phyloP scores from a whole-genome alignment of 129 eudicot genomes.

The Lactuca sativa region DNA sequence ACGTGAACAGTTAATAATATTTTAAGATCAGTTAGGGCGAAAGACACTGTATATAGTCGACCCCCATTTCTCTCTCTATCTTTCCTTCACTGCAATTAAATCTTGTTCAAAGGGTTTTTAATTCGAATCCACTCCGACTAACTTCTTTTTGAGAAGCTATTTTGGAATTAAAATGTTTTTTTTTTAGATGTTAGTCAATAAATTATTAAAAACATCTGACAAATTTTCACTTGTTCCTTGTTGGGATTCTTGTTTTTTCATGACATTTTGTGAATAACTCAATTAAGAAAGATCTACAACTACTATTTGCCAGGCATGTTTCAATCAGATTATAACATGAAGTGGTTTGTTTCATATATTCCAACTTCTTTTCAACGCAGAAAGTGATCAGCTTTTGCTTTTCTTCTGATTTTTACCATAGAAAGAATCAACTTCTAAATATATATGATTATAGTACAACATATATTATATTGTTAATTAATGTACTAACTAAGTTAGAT shows the following conservation, averaged over 20 bases:
- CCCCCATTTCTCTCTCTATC: not conserved
- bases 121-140: not conserved
- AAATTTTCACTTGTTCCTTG: constrained; percentile 8
- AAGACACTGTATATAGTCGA: not conserved
- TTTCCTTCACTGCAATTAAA: not conserved
- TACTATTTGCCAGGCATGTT: constrained; percentile 31
- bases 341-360: constrained; percentile 42
- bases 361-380: constrained; percentile 44
- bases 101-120: constrained; percentile 7
- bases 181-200: not conserved
- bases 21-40: constrained; percentile 6
- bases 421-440: constrained; percentile 33
- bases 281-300: constrained; percentile 20
- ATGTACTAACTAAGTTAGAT: not conserved
- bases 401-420: constrained; percentile 35
- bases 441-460: constrained; percentile 15
- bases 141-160: constrained; percentile 12
- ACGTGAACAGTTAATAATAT: not conserved
- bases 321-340: constrained; percentile 28
- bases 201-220: not conserved
- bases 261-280: constrained; percentile 8
- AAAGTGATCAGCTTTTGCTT: constrained; percentile 39
- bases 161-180: not conserved
- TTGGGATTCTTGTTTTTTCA: constrained; percentile 10
- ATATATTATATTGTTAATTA: not conserved